Evolutionary conservation across 2,329 filamentous ascomycete species (phyloP).

Genomic region (Monosporascus sp.): DNA sequence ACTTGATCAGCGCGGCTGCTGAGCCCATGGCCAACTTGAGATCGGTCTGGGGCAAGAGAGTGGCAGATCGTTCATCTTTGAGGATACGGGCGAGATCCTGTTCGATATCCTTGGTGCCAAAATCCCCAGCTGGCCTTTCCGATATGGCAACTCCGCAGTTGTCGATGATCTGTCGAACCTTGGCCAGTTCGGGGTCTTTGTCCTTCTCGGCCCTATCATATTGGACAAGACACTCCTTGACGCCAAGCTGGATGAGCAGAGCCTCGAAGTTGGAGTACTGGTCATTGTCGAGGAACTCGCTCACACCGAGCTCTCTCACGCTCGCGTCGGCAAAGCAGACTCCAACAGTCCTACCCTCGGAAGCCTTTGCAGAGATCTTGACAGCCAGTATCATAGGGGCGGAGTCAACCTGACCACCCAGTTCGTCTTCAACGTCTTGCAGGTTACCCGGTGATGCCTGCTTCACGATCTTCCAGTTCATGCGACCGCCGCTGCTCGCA

Average conservation of each 20-base stretch:
- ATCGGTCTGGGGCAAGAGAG: constrained; percentile 80
- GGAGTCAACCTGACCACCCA: constrained; percentile 78
- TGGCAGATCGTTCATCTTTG: constrained; percentile 75
- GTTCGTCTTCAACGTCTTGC: constrained; percentile 93
- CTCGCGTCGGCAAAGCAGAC: constrained; percentile 98
- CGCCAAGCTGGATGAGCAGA: constrained; percentile 89
- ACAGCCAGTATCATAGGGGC: constrained; percentile 94
- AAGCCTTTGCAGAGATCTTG: constrained; percentile 83
- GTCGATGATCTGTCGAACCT: constrained; percentile 83
- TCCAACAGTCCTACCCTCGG: constrained; percentile 78
- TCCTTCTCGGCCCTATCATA: constrained; percentile 72
- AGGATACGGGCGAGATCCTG: constrained; percentile 85
- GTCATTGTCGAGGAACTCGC: constrained; percentile 98
- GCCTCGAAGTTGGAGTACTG: constrained; percentile 97
- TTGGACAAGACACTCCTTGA: constrained; percentile 88
- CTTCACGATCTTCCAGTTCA: constrained; percentile 89
- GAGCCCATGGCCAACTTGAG: constrained; percentile 95
- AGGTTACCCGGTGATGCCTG: constrained; percentile 93
- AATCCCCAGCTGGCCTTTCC: constrained; percentile 71
- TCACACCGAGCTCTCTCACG: constrained; percentile 89
- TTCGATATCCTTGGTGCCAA: constrained; percentile 86
- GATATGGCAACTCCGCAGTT: constrained; percentile 88
- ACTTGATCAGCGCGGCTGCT: constrained; percentile 89
- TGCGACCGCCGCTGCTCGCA: constrained; percentile 67
- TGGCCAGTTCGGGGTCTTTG: constrained; percentile 82